Percentiles rank a stretch among this genome's conserved stretches.
These are phyloP conservation scores for Scheffersomyces cryptocercus DNA, from an alignment of 1,139 yeast genomes.

Conservation along the genomic window DNA sequence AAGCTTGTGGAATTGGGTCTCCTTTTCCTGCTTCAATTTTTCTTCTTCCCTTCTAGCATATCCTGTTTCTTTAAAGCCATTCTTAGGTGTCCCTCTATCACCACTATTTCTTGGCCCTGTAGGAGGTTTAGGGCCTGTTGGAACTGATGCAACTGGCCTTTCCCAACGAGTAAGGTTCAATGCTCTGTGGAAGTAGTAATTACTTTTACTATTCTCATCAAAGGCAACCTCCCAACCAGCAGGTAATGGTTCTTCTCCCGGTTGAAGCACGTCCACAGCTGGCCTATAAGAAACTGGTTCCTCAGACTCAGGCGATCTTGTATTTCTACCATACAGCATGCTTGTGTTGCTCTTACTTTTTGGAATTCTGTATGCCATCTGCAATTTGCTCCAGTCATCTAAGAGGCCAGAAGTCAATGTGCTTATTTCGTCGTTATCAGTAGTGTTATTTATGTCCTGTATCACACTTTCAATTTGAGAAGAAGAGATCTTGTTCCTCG, in stretches of 20 bases:
- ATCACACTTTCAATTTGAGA: slow-evolving; percentile 74
- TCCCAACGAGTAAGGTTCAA: slow-evolving; percentile 60
- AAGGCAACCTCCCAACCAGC: slow-evolving; percentile 56
- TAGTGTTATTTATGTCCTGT: slow-evolving; percentile 37
- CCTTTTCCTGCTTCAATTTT: slow-evolving; percentile 32
- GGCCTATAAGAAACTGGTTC: not conserved
- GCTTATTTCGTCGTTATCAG: slow-evolving; percentile 34
- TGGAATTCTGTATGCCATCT: slow-evolving; percentile 85
- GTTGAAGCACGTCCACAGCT: not conserved
- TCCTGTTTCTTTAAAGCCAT: slow-evolving; percentile 13
- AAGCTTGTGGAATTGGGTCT: slow-evolving; percentile 26
- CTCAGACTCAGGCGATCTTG: slow-evolving; percentile 8
- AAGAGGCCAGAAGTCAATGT: slow-evolving; percentile 47
- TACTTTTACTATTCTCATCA: slow-evolving; percentile 38
- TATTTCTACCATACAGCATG: slow-evolving; percentile 32
- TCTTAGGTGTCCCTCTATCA: slow-evolving; percentile 1
- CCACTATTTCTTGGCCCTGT: slow-evolving; percentile 2
- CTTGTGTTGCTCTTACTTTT: slow-evolving; percentile 30
- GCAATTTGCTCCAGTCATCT: slow-evolving; percentile 70
- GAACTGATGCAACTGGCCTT: slow-evolving; percentile 39
- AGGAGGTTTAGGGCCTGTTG: slow-evolving; percentile 24
- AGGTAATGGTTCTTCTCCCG: slow-evolving; percentile 39
- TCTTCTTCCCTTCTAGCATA: slow-evolving; percentile 38
- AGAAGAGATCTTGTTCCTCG: slow-evolving; percentile 78
- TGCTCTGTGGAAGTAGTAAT: slow-evolving; percentile 57